A percentile compares a stretch with the other conserved stretches of the same genome.
Evolutionary conservation across 352 stramenopile genomes (phyloP).

Genomic region (Globisporangium uncinulatum): DNA sequence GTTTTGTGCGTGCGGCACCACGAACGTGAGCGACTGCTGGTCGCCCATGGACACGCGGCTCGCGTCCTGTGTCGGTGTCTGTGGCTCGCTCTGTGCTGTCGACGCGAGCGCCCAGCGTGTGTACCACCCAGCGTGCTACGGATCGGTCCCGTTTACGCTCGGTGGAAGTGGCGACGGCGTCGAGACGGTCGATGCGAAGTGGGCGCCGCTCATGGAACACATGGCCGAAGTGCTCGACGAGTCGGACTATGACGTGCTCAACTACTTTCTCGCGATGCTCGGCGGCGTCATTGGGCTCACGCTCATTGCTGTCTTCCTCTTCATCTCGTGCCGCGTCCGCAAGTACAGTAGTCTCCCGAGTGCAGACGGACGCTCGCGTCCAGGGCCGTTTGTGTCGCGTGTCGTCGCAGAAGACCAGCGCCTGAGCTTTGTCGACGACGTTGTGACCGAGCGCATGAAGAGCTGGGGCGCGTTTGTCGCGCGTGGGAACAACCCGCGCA

Average conservation of each 20-base stretch:
- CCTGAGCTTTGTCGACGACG: constrained; percentile 28
- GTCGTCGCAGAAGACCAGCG: constrained; percentile 4
- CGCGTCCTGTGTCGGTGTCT: constrained; percentile 44
- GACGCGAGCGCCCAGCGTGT: constrained; percentile 22
- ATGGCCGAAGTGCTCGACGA: constrained; percentile 33
- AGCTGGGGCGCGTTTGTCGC: constrained; percentile 35
- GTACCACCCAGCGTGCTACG: constrained; percentile 36
- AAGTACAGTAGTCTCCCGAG: constrained; percentile 12
- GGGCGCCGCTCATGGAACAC: constrained; percentile 30
- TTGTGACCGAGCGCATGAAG: constrained; percentile 23
- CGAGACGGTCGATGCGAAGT: constrained; percentile 19
- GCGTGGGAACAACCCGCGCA: constrained; percentile 16
- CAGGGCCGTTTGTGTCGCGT: constrained; percentile 15
- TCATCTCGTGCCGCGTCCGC: constrained; percentile 24
- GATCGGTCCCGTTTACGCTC: constrained; percentile 20
- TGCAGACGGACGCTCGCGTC: constrained; percentile 15
- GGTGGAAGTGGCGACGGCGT: constrained; percentile 6
- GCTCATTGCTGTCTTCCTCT: constrained; percentile 40
- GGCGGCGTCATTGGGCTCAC: constrained; percentile 28
- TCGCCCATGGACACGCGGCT: constrained; percentile 39
- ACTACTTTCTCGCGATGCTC: constrained; percentile 48
- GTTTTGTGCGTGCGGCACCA: constrained; percentile 38
- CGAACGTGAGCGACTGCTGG: constrained; percentile 35
- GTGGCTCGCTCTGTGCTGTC: constrained; percentile 49
- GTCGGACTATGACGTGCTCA: constrained; percentile 38